Evolutionary conservation across 805 yeast genomes (phyloP), one percentile per base, ranked within the genome.

Genomic region (Wickerhamomyces chaumierensis): DNA sequence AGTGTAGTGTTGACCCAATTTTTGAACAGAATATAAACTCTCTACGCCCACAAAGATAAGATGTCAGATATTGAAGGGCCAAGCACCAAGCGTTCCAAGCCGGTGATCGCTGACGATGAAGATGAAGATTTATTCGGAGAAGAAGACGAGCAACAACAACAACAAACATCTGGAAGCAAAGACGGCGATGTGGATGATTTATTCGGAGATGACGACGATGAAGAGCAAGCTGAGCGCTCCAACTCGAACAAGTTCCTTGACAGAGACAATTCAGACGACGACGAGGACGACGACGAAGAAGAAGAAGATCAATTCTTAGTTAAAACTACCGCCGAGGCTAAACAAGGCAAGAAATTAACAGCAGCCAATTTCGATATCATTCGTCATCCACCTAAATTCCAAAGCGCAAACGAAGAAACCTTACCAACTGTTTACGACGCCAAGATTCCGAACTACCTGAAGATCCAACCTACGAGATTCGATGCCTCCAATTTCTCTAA

Each of bases 401-500:
- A 63, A 2, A 55, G 53, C 51, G 38, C 55, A 48, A 44, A 69
- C 52, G 5, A 7, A 25, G 29, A 25, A 4, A 25, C n/a, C 29
- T 21, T 21, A 21, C 53, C 62, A 39, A 29, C 60, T 41, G 32
- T 68, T 48, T 53, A 66, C 55, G 60, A 62, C 44, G 73, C 82
- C 37, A 80, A 82, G 44, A 62, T 88, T 43, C 98, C 98, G 2
- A 78, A 85, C 17, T 90, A 84, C 51, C 61, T 92, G 41, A 76
- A 74, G 39, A 76, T 88, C 27, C 94, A 87, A 43, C 82, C 96
- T 2, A 73, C 75, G 44, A 94, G 95, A 31, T 92, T 90, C 58
- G 94, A 87, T 47, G 85, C 92, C 60, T 75, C 66, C 32, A 61
- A 58, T 18, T 81, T 81, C 53, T 66, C 79, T 44, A 73, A 70